Evolutionary conservation across 805 yeast species (phyloP).

Genomic region (Candida argentea): DNA sequence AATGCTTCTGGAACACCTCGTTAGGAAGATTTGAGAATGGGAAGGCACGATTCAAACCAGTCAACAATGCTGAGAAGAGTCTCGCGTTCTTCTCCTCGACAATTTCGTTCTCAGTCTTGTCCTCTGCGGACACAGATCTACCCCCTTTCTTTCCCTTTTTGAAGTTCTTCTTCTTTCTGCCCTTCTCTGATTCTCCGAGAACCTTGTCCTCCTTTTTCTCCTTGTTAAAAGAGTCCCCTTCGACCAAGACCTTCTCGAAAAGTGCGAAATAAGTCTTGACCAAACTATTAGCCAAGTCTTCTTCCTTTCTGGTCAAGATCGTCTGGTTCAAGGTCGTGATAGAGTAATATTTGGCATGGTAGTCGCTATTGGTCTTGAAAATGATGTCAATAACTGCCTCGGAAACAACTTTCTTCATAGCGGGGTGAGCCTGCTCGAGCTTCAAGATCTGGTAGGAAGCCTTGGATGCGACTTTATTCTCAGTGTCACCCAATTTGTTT

Average conservation of each 20-base stretch:
- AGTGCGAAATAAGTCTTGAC: slow-evolving; percentile 78
- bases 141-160: slow-evolving; percentile 88
- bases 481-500: slow-evolving; percentile 89
- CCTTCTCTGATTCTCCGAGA: slow-evolving; percentile 48
- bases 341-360: slow-evolving; percentile 83
- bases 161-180: slow-evolving; percentile 56
- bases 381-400: slow-evolving; percentile 75
- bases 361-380: slow-evolving; percentile 60
- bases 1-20: slow-evolving; percentile 61
- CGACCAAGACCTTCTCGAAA: slow-evolving; percentile 73
- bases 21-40: slow-evolving; percentile 77
- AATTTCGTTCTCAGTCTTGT: slow-evolving; percentile 53
- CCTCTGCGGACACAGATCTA: slow-evolving; percentile 52
- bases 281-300: slow-evolving; percentile 70
- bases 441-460: slow-evolving; percentile 73
- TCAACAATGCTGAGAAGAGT: slow-evolving; percentile 78
- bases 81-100: slow-evolving; percentile 74
- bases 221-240: slow-evolving; percentile 35
- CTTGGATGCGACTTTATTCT: slow-evolving; percentile 82
- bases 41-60: slow-evolving; percentile 94
- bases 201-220: slow-evolving; percentile 25
- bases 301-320: slow-evolving; percentile 69
- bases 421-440: slow-evolving; percentile 86
- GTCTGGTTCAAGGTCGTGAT: slow-evolving; percentile 88
- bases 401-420: slow-evolving; percentile 77